Base-by-base conservation (phyloP, 2,329 filamentous ascomycete species). In the Cordyceps farinosa region DNA sequence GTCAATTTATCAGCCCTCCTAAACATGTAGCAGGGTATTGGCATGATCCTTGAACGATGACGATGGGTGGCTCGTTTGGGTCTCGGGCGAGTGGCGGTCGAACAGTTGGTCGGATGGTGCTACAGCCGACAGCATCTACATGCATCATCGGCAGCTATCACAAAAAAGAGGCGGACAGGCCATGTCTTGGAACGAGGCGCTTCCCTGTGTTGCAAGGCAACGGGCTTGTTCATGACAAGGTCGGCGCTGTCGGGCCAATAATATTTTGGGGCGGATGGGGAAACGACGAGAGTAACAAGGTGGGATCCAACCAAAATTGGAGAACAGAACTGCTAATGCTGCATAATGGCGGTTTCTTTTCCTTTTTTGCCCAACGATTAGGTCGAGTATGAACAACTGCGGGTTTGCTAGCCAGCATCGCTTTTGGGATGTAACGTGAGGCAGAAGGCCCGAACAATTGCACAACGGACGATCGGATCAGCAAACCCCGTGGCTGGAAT, bases 401-500 rank as follows among this genome's bases (percentile, higher is more conserved):
- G 42, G 54, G 47, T 38, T 13, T 34, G 40, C 22, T 22, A 22
- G 40, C 6, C 11, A 44, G 6, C 30, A 5, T 34, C n/a, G 15
- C 38, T 11, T 52, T 56, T 22, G 22, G 56, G 9, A n/a, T 13
- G 45, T 27, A 27, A 38, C 27, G 22, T 48, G 55, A 50, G 36
- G 36, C 36, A 38, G 10, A 38, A 10, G 9, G 32, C 27, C 54
- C 56, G 42, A 34, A 59, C 50, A 61, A 48, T 47, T 10, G 17
- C 36, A 9, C 9, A 15, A 11, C 40, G 30, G 59, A 40, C 51
- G 59, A 61, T 61, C 50, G 59, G 59, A 61, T 61, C 51, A 61
- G 59, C 59, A 40, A 54, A 52, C 13, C 48, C 22, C 50, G 59
- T 61, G 59, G 50, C 50, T 54, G 58, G 58, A 44, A 56, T 22